Evolutionary conservation across 208 protist genomes (phyloP), one percentile per base, ranked within the genome.

Genomic region (Wallacemonas sp.): DNA sequence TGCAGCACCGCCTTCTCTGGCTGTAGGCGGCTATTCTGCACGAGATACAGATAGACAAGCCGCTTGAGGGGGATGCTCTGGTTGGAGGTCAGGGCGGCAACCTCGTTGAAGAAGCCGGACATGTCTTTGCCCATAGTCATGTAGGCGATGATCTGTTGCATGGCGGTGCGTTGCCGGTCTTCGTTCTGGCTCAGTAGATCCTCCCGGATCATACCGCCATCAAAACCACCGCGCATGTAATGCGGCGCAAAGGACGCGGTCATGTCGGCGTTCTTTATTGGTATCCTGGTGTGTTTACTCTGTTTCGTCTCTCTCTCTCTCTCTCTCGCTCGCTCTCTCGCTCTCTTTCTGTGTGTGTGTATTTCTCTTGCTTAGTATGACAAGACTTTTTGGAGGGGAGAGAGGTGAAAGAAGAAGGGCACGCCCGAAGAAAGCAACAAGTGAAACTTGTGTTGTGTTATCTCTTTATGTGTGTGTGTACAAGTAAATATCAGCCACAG

Each of bases 61-160:
- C 99, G 99, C 83, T 99, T 99, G 9, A 99, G 78, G 42, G 98
- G 96, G 8, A 99, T 68, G 75, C 99, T 95, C 9, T 75, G 80
- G 3, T 97, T 98, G 42, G 96, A 90, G 41, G 98, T 98, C 54
- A 97, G 90, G 27, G 97, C 94, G 22, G 99, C 60, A 9, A 99
- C 96, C 56, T 99, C 96, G 36, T 88, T 83, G 62, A 98, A 98
- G 19, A 94, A 71, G 26, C 74, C 62, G 22, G 80, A 86, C 79
- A 99, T 98, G 74, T 99, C 99, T 66, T 98, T 99, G 31, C 98
- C 98, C 30, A 99, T 96, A 24, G 97, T 99, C 98, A 99, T 99
- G 34, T 88, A 96, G 11, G 97, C 97, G 54, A 99, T 94, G 17
- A 99, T 88, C 68, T 99, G 98, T 62, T 99, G 97, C 2, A 99